Evolutionary conservation across 2,329 filamentous ascomycete species (phyloP).

Genomic region (Exophiala viscosa): DNA sequence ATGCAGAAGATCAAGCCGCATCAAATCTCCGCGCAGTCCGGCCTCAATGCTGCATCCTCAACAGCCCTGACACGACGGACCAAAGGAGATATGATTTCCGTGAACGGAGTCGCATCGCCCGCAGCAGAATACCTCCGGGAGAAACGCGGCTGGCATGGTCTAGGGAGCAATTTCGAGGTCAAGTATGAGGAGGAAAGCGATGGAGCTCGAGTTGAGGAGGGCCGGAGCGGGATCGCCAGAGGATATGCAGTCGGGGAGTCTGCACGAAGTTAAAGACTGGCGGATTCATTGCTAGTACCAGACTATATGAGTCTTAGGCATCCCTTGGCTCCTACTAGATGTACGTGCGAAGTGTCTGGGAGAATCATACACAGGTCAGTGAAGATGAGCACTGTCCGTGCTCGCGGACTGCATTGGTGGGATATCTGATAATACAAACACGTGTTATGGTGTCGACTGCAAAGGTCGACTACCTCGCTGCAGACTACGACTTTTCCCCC

Average conservation of each 20-base stretch:
- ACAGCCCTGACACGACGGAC: conserved; percentile 61
- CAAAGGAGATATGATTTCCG: conserved; percentile 67
- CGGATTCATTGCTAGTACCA: neutral
- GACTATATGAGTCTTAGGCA: too few species aligned
- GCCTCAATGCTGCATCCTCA: conserved; percentile 23
- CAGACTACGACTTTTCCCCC: too few species aligned
- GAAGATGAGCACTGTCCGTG: too few species aligned
- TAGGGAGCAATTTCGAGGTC: conserved; percentile 78
- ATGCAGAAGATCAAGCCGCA: conserved; percentile 37
- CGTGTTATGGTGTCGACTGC: too few species aligned
- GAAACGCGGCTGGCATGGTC: conserved; percentile 82
- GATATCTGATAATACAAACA: too few species aligned
- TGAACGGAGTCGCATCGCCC: conserved; percentile 84
- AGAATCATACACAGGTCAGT: too few species aligned
- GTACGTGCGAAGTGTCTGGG: too few species aligned
- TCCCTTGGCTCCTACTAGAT: too few species aligned
- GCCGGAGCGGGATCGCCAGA: conserved; percentile 79
- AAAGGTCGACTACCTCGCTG: too few species aligned
- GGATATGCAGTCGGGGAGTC: conserved; percentile 71
- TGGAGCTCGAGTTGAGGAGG: conserved; percentile 73
- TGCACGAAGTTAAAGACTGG: conserved; percentile 9
- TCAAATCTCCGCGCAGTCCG: neutral
- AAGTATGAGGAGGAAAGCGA: conserved; percentile 54
- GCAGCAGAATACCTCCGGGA: conserved; percentile 82
- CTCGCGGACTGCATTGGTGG: too few species aligned